Evolutionary conservation across 306 rosid species (phyloP).

Genomic region (Cucurbita maxima): DNA sequence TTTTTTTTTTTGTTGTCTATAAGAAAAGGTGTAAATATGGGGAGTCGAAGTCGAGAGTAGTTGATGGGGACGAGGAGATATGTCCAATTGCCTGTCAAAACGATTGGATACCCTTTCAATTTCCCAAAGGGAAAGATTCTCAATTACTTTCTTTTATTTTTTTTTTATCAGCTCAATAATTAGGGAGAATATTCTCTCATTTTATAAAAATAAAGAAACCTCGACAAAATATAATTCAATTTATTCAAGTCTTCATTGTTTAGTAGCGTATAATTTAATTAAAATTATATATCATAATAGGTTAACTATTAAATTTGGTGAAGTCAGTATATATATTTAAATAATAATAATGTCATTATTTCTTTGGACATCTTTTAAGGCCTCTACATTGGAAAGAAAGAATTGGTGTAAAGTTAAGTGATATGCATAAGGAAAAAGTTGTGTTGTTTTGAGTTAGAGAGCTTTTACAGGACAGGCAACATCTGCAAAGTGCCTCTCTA

Average conservation of each 20-base stretch:
- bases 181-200: neutral
- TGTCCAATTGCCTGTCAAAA: neutral
- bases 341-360: too few species aligned
- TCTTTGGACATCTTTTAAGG: neutral
- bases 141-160: neutral
- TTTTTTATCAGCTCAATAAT: neutral
- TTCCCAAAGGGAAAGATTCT: conserved; percentile 4
- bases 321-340: too few species aligned
- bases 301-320: too few species aligned
- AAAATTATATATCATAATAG: too few species aligned
- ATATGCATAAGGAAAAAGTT: neutral
- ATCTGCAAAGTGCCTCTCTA: neutral
- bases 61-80: neutral
- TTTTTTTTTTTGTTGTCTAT: too few species aligned
- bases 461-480: neutral
- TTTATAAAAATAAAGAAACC: neutral
- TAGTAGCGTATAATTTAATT: neutral
- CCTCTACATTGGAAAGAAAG: neutral
- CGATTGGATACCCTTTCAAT: conserved; percentile 2
- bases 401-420: neutral
- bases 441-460: neutral
- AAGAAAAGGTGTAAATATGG: neutral
- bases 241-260: neutral
- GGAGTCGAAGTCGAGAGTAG: neutral
- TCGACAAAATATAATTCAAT: neutral